Conservation (phyloP, 2,329 filamentous ascomycete genomes). For the Cryphonectria carpinicola region DNA sequence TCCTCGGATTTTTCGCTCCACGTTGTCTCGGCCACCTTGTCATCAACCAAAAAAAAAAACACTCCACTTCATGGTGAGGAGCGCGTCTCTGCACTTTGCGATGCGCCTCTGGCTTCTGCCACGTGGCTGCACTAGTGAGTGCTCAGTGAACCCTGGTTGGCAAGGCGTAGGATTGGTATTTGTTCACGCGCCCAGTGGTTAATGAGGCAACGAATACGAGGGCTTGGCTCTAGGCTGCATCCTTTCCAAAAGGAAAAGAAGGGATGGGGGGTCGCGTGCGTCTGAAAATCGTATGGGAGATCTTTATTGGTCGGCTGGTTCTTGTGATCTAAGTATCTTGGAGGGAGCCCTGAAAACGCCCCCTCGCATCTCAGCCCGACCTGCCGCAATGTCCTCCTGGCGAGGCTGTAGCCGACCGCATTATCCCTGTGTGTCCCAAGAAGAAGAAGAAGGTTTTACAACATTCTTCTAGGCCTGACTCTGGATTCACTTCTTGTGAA, state of each 20-base stretch:
- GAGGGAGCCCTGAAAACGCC: not conserved
- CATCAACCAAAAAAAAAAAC: not conserved
- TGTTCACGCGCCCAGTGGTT: not conserved
- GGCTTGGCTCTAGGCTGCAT: too few relatives aligned
- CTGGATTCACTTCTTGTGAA: not conserved
- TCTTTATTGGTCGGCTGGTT: not conserved
- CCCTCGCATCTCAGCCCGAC: not conserved
- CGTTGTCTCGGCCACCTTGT: not conserved
- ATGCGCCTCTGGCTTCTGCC: constrained; percentile 1
- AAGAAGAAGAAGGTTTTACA: too few relatives aligned
- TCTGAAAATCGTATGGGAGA: not conserved
- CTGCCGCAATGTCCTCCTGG: not conserved
- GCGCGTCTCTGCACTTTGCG: not conserved
- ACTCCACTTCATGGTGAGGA: not conserved
- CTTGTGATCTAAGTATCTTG: not conserved
- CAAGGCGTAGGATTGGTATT: not conserved
- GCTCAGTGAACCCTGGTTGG: not conserved
- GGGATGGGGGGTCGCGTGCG: not conserved
- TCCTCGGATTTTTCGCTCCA: not conserved
- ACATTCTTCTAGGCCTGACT: not conserved
- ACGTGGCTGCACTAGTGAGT: constrained; percentile 1
- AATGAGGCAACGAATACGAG: not conserved
- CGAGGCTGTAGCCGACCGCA: not conserved
- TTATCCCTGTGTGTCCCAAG: not conserved
- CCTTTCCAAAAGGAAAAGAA: too few relatives aligned